Base-by-base conservation (phyloP, 768 basidiomycete species). In the Ramaria sp. region DNA sequence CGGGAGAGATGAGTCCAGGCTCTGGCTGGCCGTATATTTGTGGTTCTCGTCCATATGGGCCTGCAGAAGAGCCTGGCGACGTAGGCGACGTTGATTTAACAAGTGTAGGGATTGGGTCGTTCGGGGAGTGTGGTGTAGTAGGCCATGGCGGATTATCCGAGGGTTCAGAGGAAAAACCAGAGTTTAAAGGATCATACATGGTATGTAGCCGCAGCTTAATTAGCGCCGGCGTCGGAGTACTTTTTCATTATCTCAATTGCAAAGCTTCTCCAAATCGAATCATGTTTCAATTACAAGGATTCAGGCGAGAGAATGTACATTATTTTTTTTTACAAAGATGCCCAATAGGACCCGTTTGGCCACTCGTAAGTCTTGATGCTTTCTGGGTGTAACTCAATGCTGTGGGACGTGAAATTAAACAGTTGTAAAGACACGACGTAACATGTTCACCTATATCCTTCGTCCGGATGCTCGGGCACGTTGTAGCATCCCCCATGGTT, bases 21-120 rank as follows among this genome's bases (percentile, higher is more conserved):
- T 86, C 85, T 0, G 88, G 88, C 65, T 87, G 85, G 3, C 89
- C 89, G 59, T 92, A 92, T 57, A 92, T 88, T 67, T 85, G 84
- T 0, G 89, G 85, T 61, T 87, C 85, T 63, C 79, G 83, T 48
- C 87, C 87, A 58, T 85, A 89, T 8, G 79, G 65, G 15, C 82
- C 82, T 22, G 54, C n/a, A n/a, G 76, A 72, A 50, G 63, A 56
- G 8, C 74, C 69, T 15, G 61, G 53, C 30, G 77, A 71, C 15
- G 70, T 66, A 18, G 82, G 73, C 8, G 82, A 71, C 5, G 75
- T 71, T 18, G 84, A 77, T 50, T 79, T 78, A 60, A 78, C 80
- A 50, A 88, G 75, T 66, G 82, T 80, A 25, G 85, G 83, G 61
- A 87, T 79, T 43, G 81, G 82, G 27, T 82, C 78, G 63, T 82